Evolutionary conservation across 306 rosid species (phyloP), one percentile per base, ranked within the genome.

Genomic region (Ochetophila trinervis): DNA sequence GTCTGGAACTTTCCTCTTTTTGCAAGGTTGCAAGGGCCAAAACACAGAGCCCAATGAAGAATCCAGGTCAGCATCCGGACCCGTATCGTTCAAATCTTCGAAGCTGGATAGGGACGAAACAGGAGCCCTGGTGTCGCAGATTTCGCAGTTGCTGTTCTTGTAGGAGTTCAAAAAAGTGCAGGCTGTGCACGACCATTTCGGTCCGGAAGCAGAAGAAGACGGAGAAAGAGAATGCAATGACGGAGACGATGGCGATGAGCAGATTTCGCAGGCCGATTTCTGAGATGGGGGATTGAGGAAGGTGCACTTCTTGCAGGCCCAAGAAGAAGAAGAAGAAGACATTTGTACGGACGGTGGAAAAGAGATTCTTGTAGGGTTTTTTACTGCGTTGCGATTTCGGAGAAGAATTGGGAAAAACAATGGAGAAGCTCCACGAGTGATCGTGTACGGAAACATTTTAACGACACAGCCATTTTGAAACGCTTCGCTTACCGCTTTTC

Each of bases 171-270:
- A 67, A 66, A 92, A 85, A 48, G 96, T 92, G 88, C 98, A 92
- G 18, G 89, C 92, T 70, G 80, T 92, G 88, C 96, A 90, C 5
- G 95, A 68, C 98, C 98, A 91, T 78, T 83, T 86, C 4, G 94
- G 67, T 30, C 76, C 34, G 18, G 78, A 58, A 0, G 86, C 44
- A 24, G 90, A 74, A 22, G 95, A 78, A n/a, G 96, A 75, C 1
- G 84, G 51, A 0, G 85, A 6, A 0, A 75, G 19, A 1, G 70
- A 45, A 12, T 30, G 30, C 19, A 19, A 9, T 11, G 48, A 17
- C 10, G 66, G 37, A 5, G 66, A 47, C 48, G 27, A 47, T 18
- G 66, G 36, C 0, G 63, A 36, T 0, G 87, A 47, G 65, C 98
- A 92, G 74, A 85, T 82, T 85, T 82, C 71, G 76, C 98, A 92